These are phyloP conservation scores for Cladorrhinum samala DNA, from an alignment of 495 filamentous ascomycete genomes.

Conservation along the genomic window DNA sequence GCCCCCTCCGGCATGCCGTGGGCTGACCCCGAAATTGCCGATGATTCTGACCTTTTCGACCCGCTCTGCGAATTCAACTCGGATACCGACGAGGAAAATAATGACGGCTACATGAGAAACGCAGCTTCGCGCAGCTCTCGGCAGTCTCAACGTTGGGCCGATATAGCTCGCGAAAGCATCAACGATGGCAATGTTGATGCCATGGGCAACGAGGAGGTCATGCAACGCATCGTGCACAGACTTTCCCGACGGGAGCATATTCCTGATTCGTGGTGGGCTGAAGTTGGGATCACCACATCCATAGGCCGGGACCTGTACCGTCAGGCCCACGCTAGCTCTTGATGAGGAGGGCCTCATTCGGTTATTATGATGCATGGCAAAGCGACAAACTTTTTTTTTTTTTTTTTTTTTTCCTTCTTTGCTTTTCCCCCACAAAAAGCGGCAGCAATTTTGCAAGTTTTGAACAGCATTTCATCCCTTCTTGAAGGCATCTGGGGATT, in stretches of 20 bases:
- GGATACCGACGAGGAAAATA: slow-evolving; percentile 32
- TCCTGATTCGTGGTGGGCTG: slow-evolving; percentile 72
- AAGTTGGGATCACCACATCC: slow-evolving; percentile 60
- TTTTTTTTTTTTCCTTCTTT: neutral
- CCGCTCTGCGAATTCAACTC: slow-evolving; percentile 36
- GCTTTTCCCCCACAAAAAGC: no score
- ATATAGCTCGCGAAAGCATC: slow-evolving; percentile 22
- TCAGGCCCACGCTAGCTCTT: slow-evolving; percentile 26
- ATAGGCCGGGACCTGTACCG: no score
- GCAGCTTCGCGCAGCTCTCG: no score
- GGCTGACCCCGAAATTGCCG: slow-evolving; percentile 26
- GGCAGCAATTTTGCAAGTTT: no score
- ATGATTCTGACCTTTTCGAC: slow-evolving; percentile 23
- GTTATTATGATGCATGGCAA: no score
- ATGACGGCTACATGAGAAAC: slow-evolving; percentile 23
- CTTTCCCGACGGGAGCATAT: slow-evolving; percentile 63
- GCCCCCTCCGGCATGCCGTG: slow-evolving; percentile 33
- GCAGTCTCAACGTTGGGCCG: slow-evolving; percentile 25
- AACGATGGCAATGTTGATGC: slow-evolving; percentile 23
- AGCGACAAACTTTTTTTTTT: neutral
- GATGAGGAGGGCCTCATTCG: neutral
- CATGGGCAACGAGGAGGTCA: slow-evolving; percentile 48
- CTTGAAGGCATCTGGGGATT: no score
- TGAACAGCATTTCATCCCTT: no score
- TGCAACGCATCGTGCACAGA: slow-evolving; percentile 62